These are phyloP conservation scores for Persicaria maculosa DNA, from an alignment of 148 eudicot genomes.

Conservation along the genomic window DNA sequence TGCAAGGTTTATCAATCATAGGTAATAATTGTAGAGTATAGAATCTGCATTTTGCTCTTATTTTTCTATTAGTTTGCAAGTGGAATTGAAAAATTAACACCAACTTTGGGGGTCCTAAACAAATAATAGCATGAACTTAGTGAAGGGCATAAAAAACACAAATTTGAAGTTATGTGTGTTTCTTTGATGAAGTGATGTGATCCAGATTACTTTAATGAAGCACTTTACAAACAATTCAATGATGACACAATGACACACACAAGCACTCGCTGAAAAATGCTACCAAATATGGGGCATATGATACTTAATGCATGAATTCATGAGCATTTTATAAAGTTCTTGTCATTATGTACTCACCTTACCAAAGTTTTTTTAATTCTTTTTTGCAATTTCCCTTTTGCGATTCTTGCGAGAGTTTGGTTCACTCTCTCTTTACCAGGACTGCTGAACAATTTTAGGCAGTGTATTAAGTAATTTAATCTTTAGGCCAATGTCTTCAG, in stretches of 20 bases:
- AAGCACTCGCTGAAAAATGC: not conserved
- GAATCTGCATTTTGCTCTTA: not conserved
- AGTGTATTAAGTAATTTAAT: not conserved
- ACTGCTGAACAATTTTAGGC: not conserved
- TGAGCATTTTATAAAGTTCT: not conserved
- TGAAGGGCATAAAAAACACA: too few species aligned
- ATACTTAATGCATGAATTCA: not conserved
- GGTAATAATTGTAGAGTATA: constrained; percentile 18
- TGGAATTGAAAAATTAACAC: not conserved
- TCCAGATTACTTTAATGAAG: not conserved
- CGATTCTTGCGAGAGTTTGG: not conserved
- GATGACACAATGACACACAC: not conserved
- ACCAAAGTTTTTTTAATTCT: too few species aligned
- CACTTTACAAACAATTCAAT: not conserved
- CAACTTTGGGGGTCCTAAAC: too few species aligned
- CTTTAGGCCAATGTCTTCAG: not conserved
- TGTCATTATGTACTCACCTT: not conserved
- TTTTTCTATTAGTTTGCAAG: not conserved
- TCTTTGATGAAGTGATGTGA: not conserved
- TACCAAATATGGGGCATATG: not conserved
- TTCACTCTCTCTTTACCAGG: not conserved
- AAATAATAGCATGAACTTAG: too few species aligned
- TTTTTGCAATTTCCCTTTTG: not conserved
- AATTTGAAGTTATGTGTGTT: not conserved
- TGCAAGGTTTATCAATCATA: constrained; percentile 62